These are phyloP conservation scores for Paramyrothecium roridum DNA, from an alignment of 2,329 filamentous ascomycete species.

Conservation along the genomic window DNA sequence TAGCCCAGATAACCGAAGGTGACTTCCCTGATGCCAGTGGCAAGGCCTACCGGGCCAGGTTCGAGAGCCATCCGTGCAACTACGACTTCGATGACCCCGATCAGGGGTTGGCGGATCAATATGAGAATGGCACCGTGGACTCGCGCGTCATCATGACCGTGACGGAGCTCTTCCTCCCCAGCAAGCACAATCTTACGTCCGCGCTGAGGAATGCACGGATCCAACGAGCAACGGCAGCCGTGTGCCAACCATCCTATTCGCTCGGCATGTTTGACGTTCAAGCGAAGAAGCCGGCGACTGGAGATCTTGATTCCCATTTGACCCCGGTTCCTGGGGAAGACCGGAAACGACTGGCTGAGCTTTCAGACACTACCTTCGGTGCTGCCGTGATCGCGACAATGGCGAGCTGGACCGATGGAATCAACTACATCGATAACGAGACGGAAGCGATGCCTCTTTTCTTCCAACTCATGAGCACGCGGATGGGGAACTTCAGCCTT, in stretches of 20 bases:
- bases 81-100: slow-evolving; percentile 12
- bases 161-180: not conserved
- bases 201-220: not conserved
- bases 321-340: not conserved
- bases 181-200: not conserved
- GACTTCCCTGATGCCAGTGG: slow-evolving; percentile 10
- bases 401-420: too few species aligned
- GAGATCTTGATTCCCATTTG: not conserved
- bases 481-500: slow-evolving; percentile 8
- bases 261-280: not conserved
- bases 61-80: slow-evolving; percentile 19
- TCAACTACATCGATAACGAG: slow-evolving; percentile 10
- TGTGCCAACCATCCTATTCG: not conserved
- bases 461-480: slow-evolving; percentile 21
- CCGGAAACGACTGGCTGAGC: not conserved
- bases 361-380: slow-evolving; percentile 8
- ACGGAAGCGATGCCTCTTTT: slow-evolving; percentile 18
- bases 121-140: slow-evolving; percentile 11
- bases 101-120: slow-evolving; percentile 3
- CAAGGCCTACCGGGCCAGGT: slow-evolving; percentile 21
- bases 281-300: not conserved
- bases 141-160: slow-evolving; percentile 14
- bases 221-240: not conserved
- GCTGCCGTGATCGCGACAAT: not conserved
- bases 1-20: too few species aligned